Evolutionary conservation across 441 rosid genomes (phyloP), one percentile per base, ranked within the genome.

Genomic region (Populus hybrid): DNA sequence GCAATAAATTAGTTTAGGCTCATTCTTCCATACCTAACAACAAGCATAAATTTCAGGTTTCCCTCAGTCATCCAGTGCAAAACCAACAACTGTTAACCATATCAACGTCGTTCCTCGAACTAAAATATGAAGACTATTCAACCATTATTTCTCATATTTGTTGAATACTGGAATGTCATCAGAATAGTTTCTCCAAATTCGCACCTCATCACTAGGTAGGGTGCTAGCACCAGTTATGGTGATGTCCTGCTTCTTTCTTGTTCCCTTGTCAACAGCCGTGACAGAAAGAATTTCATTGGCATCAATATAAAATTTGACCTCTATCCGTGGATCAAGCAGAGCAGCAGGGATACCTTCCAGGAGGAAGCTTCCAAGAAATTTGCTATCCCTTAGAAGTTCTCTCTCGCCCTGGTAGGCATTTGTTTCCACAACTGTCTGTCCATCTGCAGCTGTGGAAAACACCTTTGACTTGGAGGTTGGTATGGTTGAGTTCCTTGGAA

Each of bases 211-310:
- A 50, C 70, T 91, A 20, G 96, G 98, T 77, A 95, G 87, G 63
- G 99, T 95, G 86, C 95, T 95, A 1, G 99, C 95, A 74, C 99
- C 99, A 20, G 99, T 92, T 73, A 95, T 95, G 64, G 98, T 89
- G 73, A 95, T 93, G 82, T 95, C 99, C 82, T 93, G 98, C 82
- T 93, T 95, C 90, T 95, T 95, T 70, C 99, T 97, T 0, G 98
- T 90, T 76, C 98, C 99, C 69, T 93, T 93, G 73, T 95, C 98
- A 73, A 84, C 76, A 56, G 99, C 99, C 56, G 91, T 65, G 33
- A 91, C 99, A 14, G 98, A 95, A 42, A 93, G 91, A 71, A 95
- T 92, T 6, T 97, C 98, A 40, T 91, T 93, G 78, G 98, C 98
- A 83, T 95, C 99, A 31, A 95, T 95, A 78, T 95, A 95, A 31